These are phyloP conservation scores for Thielaviopsis euricoi DNA, from an alignment of 2,329 filamentous ascomycete genomes.

Conservation along the genomic window DNA sequence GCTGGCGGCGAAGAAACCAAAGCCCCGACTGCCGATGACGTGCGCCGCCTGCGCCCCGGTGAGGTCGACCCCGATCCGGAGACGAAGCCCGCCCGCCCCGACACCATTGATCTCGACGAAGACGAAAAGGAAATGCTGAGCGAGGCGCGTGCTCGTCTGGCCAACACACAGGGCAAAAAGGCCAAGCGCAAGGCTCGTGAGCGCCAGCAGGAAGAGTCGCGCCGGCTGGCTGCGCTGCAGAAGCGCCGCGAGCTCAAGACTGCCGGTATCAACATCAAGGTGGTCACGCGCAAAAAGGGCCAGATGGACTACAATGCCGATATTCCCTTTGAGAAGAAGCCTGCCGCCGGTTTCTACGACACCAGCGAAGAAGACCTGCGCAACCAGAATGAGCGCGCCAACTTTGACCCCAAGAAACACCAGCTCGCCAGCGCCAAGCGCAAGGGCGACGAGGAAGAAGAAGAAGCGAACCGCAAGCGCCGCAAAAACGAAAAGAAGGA, in stretches of 20 bases:
- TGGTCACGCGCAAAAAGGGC: conserved; percentile 77
- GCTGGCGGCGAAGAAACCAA: conserved; percentile 73
- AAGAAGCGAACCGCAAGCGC: conserved; percentile 64
- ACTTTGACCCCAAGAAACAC: conserved; percentile 85
- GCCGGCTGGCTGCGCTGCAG: conserved; percentile 75
- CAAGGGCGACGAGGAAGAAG: conserved; percentile 80
- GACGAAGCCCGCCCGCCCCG: conserved; percentile 84
- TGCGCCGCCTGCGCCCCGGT: conserved; percentile 72
- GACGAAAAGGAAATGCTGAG: conserved; percentile 99
- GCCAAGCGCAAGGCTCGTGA: conserved; percentile 95
- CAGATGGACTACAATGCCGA: conserved; percentile 99
- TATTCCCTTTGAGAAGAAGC: conserved; percentile 90
- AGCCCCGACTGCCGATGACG: conserved; percentile 83
- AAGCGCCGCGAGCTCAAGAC: conserved; percentile 95
- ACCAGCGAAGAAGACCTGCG: conserved; percentile 63
- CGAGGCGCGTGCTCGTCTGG: conserved; percentile 86
- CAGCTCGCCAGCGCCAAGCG: conserved; percentile 71
- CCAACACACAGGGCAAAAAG: conserved; percentile 98
- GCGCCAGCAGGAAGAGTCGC: conserved; percentile 85
- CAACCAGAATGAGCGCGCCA: conserved; percentile 71
- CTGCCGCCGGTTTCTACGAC: conserved; percentile 81
- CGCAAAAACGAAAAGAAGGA: conserved; percentile 73
- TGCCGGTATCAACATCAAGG: conserved; percentile 95
- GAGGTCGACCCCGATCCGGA: conserved; percentile 97
- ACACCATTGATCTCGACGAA: conserved; percentile 95